A percentile compares a stretch with the other conserved stretches of the same genome.
These are phyloP conservation scores for Penicilliopsis zonata DNA, from an alignment of 495 filamentous ascomycete species.

Conservation along the genomic window DNA sequence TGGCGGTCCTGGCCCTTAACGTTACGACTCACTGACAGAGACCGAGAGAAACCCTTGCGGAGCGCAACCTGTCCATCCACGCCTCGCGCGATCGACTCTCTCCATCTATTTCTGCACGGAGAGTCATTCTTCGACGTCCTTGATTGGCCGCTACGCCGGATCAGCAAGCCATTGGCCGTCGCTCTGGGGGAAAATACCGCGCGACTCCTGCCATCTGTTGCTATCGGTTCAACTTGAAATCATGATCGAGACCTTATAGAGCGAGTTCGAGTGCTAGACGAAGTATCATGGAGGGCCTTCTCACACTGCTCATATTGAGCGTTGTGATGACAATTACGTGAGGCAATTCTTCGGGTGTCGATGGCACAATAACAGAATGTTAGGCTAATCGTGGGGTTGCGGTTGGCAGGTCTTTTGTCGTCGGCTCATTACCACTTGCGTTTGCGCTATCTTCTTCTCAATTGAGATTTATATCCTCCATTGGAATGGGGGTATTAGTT, in stretches of 20 bases:
- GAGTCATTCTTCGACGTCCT: too few relatives aligned
- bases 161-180: too few relatives aligned
- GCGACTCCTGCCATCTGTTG: neutral
- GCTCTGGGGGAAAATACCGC: too few relatives aligned
- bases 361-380: neutral
- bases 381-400: constrained; percentile 14
- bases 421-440: constrained; percentile 83
- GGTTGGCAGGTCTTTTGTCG: constrained; percentile 72
- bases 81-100: too few relatives aligned
- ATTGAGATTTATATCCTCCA: constrained; percentile 75
- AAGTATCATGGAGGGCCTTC: constrained; percentile 60
- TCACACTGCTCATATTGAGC: constrained; percentile 75
- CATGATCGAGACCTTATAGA: constrained; percentile 10
- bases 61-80: too few relatives aligned
- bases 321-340: constrained; percentile 93
- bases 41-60: too few relatives aligned
- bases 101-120: too few relatives aligned
- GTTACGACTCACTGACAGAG: too few relatives aligned
- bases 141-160: too few relatives aligned
- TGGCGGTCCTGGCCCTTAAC: too few relatives aligned
- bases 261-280: constrained; percentile 10
- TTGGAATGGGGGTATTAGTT: constrained; percentile 89
- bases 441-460: constrained; percentile 84
- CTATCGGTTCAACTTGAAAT: neutral
- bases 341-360: constrained; percentile 15